Evolutionary conservation across 2,329 filamentous ascomycete species (phyloP).

Genomic region (Chaetomiaceae sp.): DNA sequence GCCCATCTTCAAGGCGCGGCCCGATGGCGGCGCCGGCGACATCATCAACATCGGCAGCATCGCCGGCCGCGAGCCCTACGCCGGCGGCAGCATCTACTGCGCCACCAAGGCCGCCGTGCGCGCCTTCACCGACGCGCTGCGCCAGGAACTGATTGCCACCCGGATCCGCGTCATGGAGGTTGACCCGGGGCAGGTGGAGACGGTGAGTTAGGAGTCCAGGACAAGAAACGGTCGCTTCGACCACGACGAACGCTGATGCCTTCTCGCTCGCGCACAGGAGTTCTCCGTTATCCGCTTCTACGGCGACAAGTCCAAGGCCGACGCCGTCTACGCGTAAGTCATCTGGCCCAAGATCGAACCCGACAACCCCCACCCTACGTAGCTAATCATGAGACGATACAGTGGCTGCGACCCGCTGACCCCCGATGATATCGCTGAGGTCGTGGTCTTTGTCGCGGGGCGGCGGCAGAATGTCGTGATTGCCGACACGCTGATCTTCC

Average conservation of each 20-base stretch:
- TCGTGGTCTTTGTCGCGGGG: conserved; percentile 78
- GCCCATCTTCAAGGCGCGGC: conserved; percentile 70
- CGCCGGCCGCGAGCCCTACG: conserved; percentile 81
- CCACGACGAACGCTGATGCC: too few species aligned
- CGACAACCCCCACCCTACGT: too few species aligned
- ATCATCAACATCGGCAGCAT: conserved; percentile 94
- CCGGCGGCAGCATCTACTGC: conserved; percentile 85
- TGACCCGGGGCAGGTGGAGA: conserved; percentile 90
- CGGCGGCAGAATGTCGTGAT: conserved; percentile 85
- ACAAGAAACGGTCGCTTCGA: too few species aligned
- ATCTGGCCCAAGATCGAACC: too few species aligned
- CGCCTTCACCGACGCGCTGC: conserved; percentile 74
- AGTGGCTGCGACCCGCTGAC: conserved; percentile 77
- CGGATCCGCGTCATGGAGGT: conserved; percentile 80
- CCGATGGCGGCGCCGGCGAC: conserved; percentile 73
- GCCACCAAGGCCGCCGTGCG: conserved; percentile 85
- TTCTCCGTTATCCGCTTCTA: conserved; percentile 85
- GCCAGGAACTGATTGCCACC: conserved; percentile 75
- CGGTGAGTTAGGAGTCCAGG: conserved; percentile 40
- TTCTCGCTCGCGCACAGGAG: conserved; percentile 47
- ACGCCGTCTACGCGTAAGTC: conserved; percentile 76
- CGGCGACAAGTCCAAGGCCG: conserved; percentile 82
- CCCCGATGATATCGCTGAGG: conserved; percentile 83
- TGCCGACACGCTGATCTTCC: conserved; percentile 80
- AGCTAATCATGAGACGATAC: not conserved